Evolutionary conservation across 1,284 basidiomycete species (phyloP).

Genomic region (Neolentinus lepideus): DNA sequence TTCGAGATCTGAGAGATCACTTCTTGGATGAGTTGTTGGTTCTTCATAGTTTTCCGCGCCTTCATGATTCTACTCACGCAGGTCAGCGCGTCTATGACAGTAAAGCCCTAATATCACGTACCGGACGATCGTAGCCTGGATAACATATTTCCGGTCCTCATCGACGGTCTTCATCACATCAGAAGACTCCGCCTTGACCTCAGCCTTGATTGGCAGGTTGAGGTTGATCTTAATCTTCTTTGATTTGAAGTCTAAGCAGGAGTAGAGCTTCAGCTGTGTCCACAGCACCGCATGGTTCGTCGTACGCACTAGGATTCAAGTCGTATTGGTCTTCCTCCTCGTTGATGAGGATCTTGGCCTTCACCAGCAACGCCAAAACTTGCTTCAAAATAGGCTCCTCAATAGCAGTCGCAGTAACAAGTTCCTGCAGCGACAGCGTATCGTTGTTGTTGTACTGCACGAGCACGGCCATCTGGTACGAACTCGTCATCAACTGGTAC

Average conservation of each 20-base stretch:
- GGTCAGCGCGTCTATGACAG: neutral
- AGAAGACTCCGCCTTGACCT: constrained; percentile 86
- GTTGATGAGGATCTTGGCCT: constrained; percentile 85
- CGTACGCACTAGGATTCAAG: constrained; percentile 78
- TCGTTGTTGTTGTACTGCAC: constrained; percentile 93
- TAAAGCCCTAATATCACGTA: constrained; percentile 30
- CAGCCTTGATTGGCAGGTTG: constrained; percentile 91
- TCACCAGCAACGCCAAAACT: constrained; percentile 78
- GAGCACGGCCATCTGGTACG: constrained; percentile 93
- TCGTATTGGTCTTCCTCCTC: constrained; percentile 87
- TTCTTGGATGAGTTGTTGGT: constrained; percentile 90
- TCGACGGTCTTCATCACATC: constrained; percentile 96
- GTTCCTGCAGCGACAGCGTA: constrained; percentile 75
- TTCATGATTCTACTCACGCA: constrained; percentile 80
- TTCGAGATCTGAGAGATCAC: constrained; percentile 89
- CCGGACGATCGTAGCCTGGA: constrained; percentile 97
- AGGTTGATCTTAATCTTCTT: constrained; percentile 96
- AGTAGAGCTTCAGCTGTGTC: neutral
- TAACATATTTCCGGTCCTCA: constrained; percentile 95
- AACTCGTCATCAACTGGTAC: constrained; percentile 93
- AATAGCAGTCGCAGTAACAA: constrained; percentile 80
- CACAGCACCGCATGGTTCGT: neutral
- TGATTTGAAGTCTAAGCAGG: constrained; percentile 77
- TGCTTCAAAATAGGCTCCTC: constrained; percentile 81
- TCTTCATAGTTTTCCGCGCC: constrained; percentile 96